Conservation (phyloP, 2,329 filamentous ascomycete genomes). For the Colletotrichum sansevieriae region DNA sequence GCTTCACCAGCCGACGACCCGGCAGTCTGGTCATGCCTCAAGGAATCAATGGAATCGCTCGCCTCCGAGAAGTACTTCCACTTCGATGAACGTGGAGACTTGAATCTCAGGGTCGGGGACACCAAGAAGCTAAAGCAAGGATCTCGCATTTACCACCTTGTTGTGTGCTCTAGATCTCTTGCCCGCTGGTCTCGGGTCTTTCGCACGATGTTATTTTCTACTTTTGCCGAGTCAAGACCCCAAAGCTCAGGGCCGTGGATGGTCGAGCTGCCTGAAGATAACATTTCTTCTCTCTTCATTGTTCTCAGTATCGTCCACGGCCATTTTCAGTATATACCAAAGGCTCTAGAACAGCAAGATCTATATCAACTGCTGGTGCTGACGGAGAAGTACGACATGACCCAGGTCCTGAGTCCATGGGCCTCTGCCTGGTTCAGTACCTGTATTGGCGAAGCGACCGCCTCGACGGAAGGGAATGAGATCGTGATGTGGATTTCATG, state of each 20-base stretch:
- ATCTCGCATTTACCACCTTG: no score
- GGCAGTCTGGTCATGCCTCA: not conserved
- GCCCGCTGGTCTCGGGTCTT: constrained; percentile 9
- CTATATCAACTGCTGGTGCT: not conserved
- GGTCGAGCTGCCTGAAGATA: constrained; percentile 5
- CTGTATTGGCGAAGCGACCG: not conserved
- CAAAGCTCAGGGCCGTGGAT: not conserved
- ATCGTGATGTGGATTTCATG: constrained; percentile 8
- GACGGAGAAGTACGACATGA: constrained; percentile 25
- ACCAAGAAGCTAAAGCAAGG: no score
- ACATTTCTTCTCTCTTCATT: not conserved
- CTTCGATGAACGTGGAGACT: not conserved
- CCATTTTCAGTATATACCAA: not conserved
- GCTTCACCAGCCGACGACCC: not conserved
- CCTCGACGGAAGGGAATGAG: not conserved
- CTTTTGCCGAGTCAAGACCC: not conserved
- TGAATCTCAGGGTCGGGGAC: not conserved
- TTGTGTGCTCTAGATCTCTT: constrained; percentile 16
- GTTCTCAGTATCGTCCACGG: constrained; percentile 4
- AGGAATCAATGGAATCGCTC: not conserved
- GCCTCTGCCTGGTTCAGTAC: not conserved
- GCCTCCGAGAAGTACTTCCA: not conserved
- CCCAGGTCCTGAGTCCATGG: not conserved
- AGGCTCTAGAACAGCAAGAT: not conserved
- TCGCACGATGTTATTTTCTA: constrained; percentile 10